These are phyloP conservation scores for Penicillium antarcticum DNA, from an alignment of 495 filamentous ascomycete genomes.

Conservation along the genomic window DNA sequence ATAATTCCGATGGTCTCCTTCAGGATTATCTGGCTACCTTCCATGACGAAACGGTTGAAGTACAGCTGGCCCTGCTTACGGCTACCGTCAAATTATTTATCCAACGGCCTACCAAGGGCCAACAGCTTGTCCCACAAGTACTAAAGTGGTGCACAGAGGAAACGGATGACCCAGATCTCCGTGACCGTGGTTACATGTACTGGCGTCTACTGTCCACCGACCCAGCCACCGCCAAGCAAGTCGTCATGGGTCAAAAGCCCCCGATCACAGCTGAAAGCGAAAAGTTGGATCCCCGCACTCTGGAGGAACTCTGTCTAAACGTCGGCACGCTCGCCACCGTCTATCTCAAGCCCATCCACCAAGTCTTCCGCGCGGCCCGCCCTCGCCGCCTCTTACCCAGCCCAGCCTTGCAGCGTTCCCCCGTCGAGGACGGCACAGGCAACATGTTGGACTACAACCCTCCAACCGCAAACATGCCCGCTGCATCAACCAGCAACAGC, in stretches of 20 bases:
- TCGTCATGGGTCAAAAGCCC: conserved; percentile 97
- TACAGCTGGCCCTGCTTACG: conserved; percentile 90
- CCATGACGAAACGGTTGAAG: conserved; percentile 89
- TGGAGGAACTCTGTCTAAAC: conserved; percentile 96
- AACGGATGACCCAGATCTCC: conserved; percentile 94
- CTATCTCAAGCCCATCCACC: conserved; percentile 95
- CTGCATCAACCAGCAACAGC: conserved; percentile 26
- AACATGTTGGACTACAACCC: conserved; percentile 29
- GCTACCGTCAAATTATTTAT: conserved; percentile 99
- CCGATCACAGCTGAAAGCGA: conserved; percentile 95
- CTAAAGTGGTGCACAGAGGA: conserved; percentile 99
- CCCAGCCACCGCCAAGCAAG: conserved; percentile 75
- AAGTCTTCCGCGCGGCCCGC: conserved; percentile 91
- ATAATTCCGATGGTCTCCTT: conserved; percentile 88
- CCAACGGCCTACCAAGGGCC: conserved; percentile 90
- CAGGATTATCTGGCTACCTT: conserved; percentile 95
- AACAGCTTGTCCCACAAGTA: conserved; percentile 90
- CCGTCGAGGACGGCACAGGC: conserved; percentile 44
- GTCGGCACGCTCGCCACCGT: conserved; percentile 96
- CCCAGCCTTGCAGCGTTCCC: conserved; percentile 76
- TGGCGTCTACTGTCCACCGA: conserved; percentile 97
- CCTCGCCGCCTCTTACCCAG: conserved; percentile 72
- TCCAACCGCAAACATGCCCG: conserved; percentile 15
- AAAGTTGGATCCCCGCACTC: conserved; percentile 83
- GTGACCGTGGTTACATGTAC: conserved; percentile 98